Evolutionary conservation across 257 asterid species (phyloP), one percentile per base, ranked within the genome.

Genomic region (Fraxinus excelsior): DNA sequence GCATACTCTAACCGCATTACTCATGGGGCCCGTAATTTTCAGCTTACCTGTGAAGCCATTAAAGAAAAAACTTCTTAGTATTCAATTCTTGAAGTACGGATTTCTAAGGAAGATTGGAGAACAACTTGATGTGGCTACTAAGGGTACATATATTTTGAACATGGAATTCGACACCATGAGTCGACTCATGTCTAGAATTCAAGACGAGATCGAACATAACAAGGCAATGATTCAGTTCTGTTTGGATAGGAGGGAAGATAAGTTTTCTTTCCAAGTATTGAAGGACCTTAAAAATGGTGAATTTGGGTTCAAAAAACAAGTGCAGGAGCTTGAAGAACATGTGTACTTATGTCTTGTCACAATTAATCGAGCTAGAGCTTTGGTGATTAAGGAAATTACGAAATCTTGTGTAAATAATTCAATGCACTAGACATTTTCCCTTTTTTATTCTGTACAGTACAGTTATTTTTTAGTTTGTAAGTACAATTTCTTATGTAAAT

Each of bases 141-240:
- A 94, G 72, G 97, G 98, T 5, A 85, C 95, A 0, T 94, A 92
- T n/a, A 89, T 94, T 0, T 32, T 94, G 88, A 85, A 87, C n/a
- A 80, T 94, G 75, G 97, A 94, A 66, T 94, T 94, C 77, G 97
- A 94, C 69, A 92, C 94, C 53, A 91, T 94, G 79, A 83, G 97
- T 35, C 79, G 94, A 65, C 92, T 91, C 18, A 93, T 92, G 37
- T 72, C 70, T 0, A 75, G 97, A 74, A 76, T 92, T 2, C 85
- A 85, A 29, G 97, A 91, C 19, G 97, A 94, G 77, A 79, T 94
- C 14, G 97, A 92, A 44, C 98, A 90, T 40, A 86, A 82, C 25
- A 91, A 83, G 85, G 76, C 71, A 25, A 87, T 91, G 94, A 67
- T 94, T 34, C 67, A 74, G 70, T 74, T 84, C 68, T 93, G 92